A percentile compares a stretch with the other conserved stretches of the same genome.
Evolutionary conservation across 2,329 filamentous ascomycete species (phyloP).

Genomic region (Aspergillus felis): DNA sequence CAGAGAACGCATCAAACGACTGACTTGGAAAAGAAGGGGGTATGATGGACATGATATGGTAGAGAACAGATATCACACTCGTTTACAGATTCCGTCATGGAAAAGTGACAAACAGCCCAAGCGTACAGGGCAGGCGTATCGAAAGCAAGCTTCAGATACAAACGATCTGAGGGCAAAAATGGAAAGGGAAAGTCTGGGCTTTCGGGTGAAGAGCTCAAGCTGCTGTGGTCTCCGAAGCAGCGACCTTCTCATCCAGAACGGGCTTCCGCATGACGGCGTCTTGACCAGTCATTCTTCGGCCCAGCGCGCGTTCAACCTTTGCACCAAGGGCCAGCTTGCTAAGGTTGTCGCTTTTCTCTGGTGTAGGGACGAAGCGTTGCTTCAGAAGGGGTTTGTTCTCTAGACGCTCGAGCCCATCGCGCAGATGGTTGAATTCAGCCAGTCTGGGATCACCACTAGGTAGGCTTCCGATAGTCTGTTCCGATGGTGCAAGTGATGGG

Average conservation of each 20-base stretch:
- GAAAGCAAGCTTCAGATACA: constrained; percentile 13
- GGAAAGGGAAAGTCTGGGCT: not conserved
- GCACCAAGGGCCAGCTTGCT: constrained; percentile 84
- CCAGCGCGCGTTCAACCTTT: constrained; percentile 84
- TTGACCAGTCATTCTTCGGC: constrained; percentile 79
- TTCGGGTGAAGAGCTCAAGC: constrained; percentile 6
- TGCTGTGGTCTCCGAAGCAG: constrained; percentile 16
- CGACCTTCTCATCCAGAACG: constrained; percentile 39
- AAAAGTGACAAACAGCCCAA: not conserved
- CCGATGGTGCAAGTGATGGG: constrained; percentile 45
- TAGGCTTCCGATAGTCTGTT: constrained; percentile 40
- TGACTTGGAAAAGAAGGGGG: constrained; percentile 10
- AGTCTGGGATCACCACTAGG: constrained; percentile 49
- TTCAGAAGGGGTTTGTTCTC: constrained; percentile 80
- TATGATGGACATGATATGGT: constrained; percentile 16
- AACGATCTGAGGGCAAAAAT: not conserved
- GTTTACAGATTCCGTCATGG: constrained; percentile 12
- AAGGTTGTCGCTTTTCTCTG: constrained; percentile 76
- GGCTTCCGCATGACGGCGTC: constrained; percentile 75
- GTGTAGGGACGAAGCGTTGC: constrained; percentile 74
- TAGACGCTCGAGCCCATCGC: constrained; percentile 76
- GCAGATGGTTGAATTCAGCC: constrained; percentile 69
- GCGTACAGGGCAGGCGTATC: constrained; percentile 7
- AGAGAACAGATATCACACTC: constrained; percentile 16
- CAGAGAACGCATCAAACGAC: constrained; percentile 4